Evolutionary conservation across 2,329 filamentous ascomycete genomes (phyloP).

Genomic region (Sphaerulina vaccinii): DNA sequence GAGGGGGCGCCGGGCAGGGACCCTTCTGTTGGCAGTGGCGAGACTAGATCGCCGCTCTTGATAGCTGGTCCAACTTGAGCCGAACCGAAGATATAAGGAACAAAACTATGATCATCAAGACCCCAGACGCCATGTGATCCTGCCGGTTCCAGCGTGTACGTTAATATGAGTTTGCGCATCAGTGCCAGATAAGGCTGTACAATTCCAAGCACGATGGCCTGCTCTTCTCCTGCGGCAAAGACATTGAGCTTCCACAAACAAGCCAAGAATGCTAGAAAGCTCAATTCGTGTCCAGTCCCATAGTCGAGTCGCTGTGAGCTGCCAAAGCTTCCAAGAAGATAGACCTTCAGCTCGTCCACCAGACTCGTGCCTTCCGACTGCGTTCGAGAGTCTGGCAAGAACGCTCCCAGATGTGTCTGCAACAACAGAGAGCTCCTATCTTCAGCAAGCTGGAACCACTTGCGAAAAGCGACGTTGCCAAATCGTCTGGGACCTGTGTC

Average conservation of each 20-base stretch:
- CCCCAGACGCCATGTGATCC: constrained; percentile 98
- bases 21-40: constrained; percentile 70
- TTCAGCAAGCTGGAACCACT: constrained; percentile 72
- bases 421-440: constrained; percentile 55
- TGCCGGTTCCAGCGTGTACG: constrained; percentile 90
- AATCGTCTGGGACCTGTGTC: constrained; percentile 84
- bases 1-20: constrained; percentile 68
- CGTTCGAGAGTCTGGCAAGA: constrained; percentile 42
- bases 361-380: constrained; percentile 27
- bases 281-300: constrained; percentile 92
- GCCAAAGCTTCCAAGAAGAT: constrained; percentile 83
- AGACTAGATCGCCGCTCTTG: constrained; percentile 48
- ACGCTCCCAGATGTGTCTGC: constrained; percentile 18
- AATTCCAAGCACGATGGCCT: constrained; percentile 76
- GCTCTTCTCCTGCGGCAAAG: constrained; percentile 70
- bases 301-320: constrained; percentile 89
- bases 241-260: constrained; percentile 86
- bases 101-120: constrained; percentile 92
- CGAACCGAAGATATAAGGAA: constrained; percentile 92
- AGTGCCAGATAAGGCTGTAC: constrained; percentile 85
- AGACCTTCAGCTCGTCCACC: constrained; percentile 66
- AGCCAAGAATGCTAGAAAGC: constrained; percentile 87
- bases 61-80: constrained; percentile 83
- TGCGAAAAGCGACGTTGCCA: constrained; percentile 86
- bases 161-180: constrained; percentile 77